These are phyloP conservation scores for Lachnellula occidentalis DNA, from an alignment of 2,329 filamentous ascomycete species.

Conservation along the genomic window DNA sequence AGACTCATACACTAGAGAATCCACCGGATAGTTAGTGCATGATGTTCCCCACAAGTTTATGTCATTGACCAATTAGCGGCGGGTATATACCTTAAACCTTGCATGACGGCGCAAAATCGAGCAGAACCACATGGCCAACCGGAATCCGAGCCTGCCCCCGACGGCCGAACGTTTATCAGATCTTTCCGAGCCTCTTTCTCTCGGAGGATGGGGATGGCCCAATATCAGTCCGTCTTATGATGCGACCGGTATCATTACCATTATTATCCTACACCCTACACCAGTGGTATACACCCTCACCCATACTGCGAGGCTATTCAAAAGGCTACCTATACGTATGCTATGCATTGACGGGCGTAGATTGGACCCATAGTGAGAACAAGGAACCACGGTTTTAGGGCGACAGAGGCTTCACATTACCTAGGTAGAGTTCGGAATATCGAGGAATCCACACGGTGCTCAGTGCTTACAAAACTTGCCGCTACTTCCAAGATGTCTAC, in stretches of 20 bases:
- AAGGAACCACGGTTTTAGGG: not conserved
- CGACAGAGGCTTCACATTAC: not conserved
- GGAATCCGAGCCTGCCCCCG: not conserved
- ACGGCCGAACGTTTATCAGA: not conserved
- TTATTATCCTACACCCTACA: not conserved
- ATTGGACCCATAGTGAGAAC: not conserved
- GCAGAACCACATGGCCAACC: not conserved
- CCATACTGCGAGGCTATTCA: not conserved
- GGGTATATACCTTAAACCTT: not conserved
- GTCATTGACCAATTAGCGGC: not conserved
- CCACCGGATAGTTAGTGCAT: not conserved
- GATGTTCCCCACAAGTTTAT: not conserved
- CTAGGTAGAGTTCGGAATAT: conserved; percentile 2
- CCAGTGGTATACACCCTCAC: too few species aligned
- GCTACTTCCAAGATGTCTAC: conserved; percentile 9
- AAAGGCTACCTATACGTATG: not conserved
- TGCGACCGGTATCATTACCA: too few species aligned
- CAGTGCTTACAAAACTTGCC: not conserved
- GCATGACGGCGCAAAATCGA: not conserved
- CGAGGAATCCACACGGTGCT: conserved; percentile 2
- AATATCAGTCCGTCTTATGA: conserved; percentile 3
- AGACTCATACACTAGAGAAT: conserved; percentile 9
- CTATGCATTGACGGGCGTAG: not conserved
- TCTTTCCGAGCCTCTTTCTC: not conserved
- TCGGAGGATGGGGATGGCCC: too few species aligned